phyloP scores from a whole-genome alignment of 495 filamentous ascomycete genomes.

The Trichodelitschia bisporula region DNA sequence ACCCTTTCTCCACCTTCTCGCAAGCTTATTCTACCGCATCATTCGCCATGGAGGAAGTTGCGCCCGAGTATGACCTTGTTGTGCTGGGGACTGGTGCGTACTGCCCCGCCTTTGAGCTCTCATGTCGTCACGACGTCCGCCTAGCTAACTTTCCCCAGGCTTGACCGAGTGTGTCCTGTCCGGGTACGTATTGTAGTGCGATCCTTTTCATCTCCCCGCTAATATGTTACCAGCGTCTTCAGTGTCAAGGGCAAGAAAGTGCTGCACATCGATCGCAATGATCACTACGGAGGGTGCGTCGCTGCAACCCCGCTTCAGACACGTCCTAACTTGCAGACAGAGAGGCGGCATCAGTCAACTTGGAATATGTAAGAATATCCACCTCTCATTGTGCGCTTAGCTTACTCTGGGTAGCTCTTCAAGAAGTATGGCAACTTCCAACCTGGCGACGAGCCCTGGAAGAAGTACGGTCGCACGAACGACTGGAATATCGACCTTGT shows the following conservation, averaged over 20 bases:
- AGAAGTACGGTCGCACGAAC: constrained; percentile 85
- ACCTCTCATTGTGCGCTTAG: constrained; percentile 4
- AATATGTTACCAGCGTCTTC: constrained; percentile 62
- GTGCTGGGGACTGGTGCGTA: constrained; percentile 81
- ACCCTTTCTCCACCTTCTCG: background rate
- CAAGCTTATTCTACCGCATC: background rate
- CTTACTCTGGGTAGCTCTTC: constrained; percentile 39
- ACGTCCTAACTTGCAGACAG: constrained; percentile 22
- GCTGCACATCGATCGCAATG: constrained; percentile 94
- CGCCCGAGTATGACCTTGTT: constrained; percentile 90
- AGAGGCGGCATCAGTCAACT: constrained; percentile 83
- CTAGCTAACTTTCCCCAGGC: constrained; percentile 28
- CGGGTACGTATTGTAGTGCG: too few relatives aligned
- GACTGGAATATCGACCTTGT: constrained; percentile 99
- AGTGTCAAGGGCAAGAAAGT: constrained; percentile 99
- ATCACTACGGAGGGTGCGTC: constrained; percentile 91
- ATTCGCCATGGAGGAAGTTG: constrained; percentile 74
- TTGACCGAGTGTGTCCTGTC: constrained; percentile 97
- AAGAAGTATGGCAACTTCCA: constrained; percentile 74
- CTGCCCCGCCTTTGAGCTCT: constrained; percentile 15
- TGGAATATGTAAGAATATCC: constrained; percentile 42
- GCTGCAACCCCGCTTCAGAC: background rate
- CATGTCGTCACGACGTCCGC: background rate
- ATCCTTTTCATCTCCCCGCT: too few relatives aligned
- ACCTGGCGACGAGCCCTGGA: constrained; percentile 78